Base-by-base conservation (phyloP, 2,329 filamentous ascomycete genomes). In the Botrytis tulipae region DNA sequence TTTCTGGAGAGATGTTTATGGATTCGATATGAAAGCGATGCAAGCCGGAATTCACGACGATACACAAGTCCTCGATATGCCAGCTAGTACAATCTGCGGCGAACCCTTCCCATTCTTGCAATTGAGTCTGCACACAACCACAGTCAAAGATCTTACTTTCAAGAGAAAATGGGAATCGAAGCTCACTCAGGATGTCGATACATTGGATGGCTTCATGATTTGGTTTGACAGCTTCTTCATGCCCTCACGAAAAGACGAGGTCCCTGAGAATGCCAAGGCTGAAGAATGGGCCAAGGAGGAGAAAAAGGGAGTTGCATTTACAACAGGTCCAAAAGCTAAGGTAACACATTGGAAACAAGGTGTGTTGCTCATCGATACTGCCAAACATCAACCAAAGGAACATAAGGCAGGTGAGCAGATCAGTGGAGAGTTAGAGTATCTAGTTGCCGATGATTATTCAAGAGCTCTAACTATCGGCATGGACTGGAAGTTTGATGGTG, bases 201-300 rank as follows among this genome's bases (percentile, higher is more conserved):
- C 86, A 2, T 84, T 98, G n/a, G 94, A 98, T 80, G 95, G 93
- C 7, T 97, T 94, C 82, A 86, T 94, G 22, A 88, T 97, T 77
- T 98, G 95, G 93, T 98, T 98, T 81, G 95, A 98, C 82, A 95
- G 92, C 37, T 96, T 96, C 85, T 98, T 98, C 83, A 88, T 92
- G 76, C 89, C 90, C 16, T 87, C 88, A 0, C 84, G 87, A 51
- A 83, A 86, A 51, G 82, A 84, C 68, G 78, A 80, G 42, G 80
- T 88, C 65, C 84, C 84, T 14, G 83, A 86, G 44, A 82, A 87
- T 74, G 84, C 85, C n/a, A 88, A 89, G 69, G 89, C 90, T 0
- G 85, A 90, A 72, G 85, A 87, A 6, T 94, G 92, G 89, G 83
- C 82, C 37, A 87, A 88, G 76, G 79, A 82, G 37, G 84, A 85